These are phyloP conservation scores for Diplodia intermedia DNA, from an alignment of 2,329 filamentous ascomycete species.

Conservation along the genomic window DNA sequence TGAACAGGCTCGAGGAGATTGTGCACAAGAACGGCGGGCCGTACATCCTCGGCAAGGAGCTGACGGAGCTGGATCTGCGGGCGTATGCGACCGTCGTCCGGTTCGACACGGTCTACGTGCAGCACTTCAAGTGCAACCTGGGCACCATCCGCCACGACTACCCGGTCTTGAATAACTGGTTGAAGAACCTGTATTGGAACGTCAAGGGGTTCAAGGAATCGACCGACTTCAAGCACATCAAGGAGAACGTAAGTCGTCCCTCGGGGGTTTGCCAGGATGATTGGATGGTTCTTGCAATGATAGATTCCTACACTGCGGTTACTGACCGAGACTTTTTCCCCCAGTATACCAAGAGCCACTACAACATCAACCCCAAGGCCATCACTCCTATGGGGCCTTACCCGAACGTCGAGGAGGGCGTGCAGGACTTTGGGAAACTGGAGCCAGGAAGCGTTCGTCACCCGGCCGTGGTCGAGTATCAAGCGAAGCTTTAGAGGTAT, in stretches of 20 bases:
- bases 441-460: conserved; percentile 57
- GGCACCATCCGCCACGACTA: conserved; percentile 67
- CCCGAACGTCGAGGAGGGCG: conserved; percentile 63
- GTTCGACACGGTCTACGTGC: conserved; percentile 67
- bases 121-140: conserved; percentile 72
- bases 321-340: not conserved
- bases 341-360: conserved; percentile 65
- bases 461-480: conserved; percentile 45
- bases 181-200: conserved; percentile 66
- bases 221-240: conserved; percentile 71
- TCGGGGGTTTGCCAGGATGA: not conserved
- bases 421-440: conserved; percentile 58
- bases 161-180: conserved; percentile 66
- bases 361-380: conserved; percentile 64
- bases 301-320: not conserved
- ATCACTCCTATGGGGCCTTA: conserved; percentile 70
- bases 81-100: conserved; percentile 65
- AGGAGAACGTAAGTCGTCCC: conserved; percentile 61
- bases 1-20: conserved; percentile 65
- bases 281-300: not conserved
- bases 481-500: conserved; percentile 19
- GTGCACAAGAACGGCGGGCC: conserved; percentile 58
- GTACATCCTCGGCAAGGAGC: conserved; percentile 60
- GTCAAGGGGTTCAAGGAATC: conserved; percentile 62
- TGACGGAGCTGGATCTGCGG: conserved; percentile 67